These are phyloP conservation scores for Boletus calvinii DNA, from an alignment of 1,284 basidiomycete genomes.

Conservation along the genomic window DNA sequence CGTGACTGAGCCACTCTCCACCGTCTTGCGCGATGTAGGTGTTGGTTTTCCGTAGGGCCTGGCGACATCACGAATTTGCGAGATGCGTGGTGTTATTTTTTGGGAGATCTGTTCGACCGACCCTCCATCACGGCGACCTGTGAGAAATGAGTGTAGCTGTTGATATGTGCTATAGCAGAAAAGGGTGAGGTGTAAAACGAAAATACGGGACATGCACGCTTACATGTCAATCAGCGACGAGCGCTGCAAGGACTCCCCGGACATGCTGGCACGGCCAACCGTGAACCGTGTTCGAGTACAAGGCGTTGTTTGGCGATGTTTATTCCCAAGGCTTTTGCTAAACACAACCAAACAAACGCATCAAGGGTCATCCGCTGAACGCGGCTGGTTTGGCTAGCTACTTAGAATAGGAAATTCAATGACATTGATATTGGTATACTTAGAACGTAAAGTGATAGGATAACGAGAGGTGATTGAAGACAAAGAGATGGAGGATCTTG, in stretches of 20 bases:
- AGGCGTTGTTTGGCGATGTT: constrained; percentile 25
- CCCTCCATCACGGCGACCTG: constrained; percentile 56
- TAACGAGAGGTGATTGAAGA: no score
- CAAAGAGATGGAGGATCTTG: no score
- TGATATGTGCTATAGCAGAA: constrained; percentile 57
- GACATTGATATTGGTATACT: no score
- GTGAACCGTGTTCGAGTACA: constrained; percentile 11
- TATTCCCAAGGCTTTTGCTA: constrained; percentile 27
- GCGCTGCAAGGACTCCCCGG: constrained; percentile 44
- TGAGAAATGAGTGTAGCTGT: constrained; percentile 60
- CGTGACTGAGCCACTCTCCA: constrained; percentile 64
- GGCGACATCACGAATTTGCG: constrained; percentile 53
- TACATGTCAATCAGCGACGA: constrained; percentile 51
- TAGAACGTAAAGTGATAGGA: no score
- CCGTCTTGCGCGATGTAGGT: constrained; percentile 59
- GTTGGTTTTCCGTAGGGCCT: constrained; percentile 68
- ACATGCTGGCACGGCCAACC: constrained; percentile 34
- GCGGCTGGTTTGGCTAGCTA: no score
- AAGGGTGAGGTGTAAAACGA: neutral
- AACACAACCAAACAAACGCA: constrained; percentile 22
- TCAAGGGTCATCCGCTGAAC: no score
- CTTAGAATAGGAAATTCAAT: no score
- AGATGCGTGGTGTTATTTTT: constrained; percentile 55
- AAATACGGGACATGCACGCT: constrained; percentile 16
- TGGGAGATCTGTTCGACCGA: constrained; percentile 55